Evolutionary conservation across 176 grass and related monocot genomes (phyloP).

Genomic region (Paspalum notatum): DNA sequence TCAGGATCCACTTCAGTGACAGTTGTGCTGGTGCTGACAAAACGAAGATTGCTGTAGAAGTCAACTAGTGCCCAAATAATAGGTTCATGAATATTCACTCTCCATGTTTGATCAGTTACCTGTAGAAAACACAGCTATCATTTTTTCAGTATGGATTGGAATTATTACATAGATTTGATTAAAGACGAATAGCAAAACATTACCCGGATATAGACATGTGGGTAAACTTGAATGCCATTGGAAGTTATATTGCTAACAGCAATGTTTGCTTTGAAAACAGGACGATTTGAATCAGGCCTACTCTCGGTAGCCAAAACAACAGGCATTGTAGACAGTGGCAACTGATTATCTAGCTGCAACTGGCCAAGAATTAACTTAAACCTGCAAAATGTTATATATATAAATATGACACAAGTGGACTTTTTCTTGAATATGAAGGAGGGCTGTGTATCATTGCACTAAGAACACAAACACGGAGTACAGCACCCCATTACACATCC

Average conservation of each 20-base stretch:
- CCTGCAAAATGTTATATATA: constrained; percentile 53
- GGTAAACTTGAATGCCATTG: constrained; percentile 88
- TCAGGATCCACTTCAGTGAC: constrained; percentile 94
- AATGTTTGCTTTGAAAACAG: constrained; percentile 92
- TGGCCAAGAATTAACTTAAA: constrained; percentile 91
- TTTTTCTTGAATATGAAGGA: too few species aligned
- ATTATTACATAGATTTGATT: constrained; percentile 29
- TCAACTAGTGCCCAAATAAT: constrained; percentile 95
- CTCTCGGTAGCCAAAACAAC: constrained; percentile 88
- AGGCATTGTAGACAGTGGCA: constrained; percentile 90
- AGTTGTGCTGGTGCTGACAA: constrained; percentile 58
- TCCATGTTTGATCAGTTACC: constrained; percentile 89
- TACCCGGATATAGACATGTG: constrained; percentile 91
- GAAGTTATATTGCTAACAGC: constrained; percentile 78
- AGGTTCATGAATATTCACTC: constrained; percentile 96
- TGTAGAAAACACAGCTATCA: constrained; percentile 40
- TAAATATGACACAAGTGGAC: background rate
- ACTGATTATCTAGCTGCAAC: constrained; percentile 96
- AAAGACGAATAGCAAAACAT: constrained; percentile 42
- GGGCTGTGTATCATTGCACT: too few species aligned
- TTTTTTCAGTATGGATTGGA: constrained; percentile 22
- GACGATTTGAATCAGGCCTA: constrained; percentile 72
- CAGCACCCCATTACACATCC: too few species aligned
- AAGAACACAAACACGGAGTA: too few species aligned
- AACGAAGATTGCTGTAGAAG: constrained; percentile 83